Conservation (phyloP, 768 basidiomycete species). For the Mycena albidolilacea region DNA sequence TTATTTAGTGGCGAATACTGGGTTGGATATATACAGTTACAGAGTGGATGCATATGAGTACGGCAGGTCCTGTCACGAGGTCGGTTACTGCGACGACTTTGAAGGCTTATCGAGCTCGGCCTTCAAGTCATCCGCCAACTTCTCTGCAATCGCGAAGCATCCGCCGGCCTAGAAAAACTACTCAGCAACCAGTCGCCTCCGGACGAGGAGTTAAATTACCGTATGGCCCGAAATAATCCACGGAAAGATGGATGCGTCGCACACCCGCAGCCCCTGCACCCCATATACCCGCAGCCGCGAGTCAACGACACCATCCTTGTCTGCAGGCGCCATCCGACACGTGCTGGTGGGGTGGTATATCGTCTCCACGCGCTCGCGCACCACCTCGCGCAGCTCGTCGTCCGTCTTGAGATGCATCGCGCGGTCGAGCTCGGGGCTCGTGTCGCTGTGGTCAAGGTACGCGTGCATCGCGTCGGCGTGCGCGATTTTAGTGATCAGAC, state of each 20-base stretch:
- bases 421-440: conserved; percentile 57
- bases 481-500: conserved; percentile 55
- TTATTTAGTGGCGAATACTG: too few species aligned
- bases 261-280: conserved; percentile 59
- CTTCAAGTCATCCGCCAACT: conserved; percentile 53
- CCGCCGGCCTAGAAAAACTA: conserved; percentile 48
- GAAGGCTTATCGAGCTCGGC: conserved; percentile 36
- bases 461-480: conserved; percentile 57
- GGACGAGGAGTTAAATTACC: conserved; percentile 36
- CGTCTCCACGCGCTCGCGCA: conserved; percentile 60
- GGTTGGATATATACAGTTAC: too few species aligned
- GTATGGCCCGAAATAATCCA: conserved; percentile 64
- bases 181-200: not conserved
- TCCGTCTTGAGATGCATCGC: conserved; percentile 54
- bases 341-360: conserved; percentile 64
- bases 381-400: conserved; percentile 56
- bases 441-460: conserved; percentile 53
- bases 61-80: too few species aligned
- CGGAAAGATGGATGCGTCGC: conserved; percentile 66
- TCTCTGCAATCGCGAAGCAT: conserved; percentile 52
- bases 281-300: conserved; percentile 48
- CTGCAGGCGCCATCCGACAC: conserved; percentile 62
- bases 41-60: too few species aligned
- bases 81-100: conserved; percentile 7
- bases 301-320: conserved; percentile 51